A percentile compares a stretch with the other conserved stretches of the same genome.
Evolutionary conservation across 2,329 filamentous ascomycete species (phyloP).

Genomic region (Claviceps pazoutovae): DNA sequence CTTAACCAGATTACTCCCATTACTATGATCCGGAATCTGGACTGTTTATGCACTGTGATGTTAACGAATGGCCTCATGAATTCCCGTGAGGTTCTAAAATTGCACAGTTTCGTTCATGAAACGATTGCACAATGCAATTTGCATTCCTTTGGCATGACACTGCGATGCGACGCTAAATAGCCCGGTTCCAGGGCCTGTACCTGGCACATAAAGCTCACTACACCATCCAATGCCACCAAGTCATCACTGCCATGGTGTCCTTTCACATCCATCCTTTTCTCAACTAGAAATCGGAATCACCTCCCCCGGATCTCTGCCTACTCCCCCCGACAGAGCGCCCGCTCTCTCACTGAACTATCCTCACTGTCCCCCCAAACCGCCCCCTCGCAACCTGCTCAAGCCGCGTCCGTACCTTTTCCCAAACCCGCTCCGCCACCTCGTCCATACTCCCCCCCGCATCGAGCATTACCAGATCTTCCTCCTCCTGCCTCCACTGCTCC

Average conservation of each 20-base stretch:
- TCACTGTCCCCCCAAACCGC: slow-evolving; percentile 30
- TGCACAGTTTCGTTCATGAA: no score
- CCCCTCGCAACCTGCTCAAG: slow-evolving; percentile 36
- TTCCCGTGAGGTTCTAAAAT: no score
- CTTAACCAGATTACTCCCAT: no score
- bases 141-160: no score
- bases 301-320: not conserved
- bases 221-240: no score
- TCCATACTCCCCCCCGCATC: slow-evolving; percentile 41
- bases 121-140: no score
- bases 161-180: no score
- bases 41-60: no score
- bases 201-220: no score
- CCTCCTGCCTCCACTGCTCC: slow-evolving; percentile 30
- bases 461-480: slow-evolving; percentile 39
- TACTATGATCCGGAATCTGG: no score
- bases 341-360: slow-evolving; percentile 21
- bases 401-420: slow-evolving; percentile 33
- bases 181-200: no score
- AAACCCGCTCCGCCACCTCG: slow-evolving; percentile 42
- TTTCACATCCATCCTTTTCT: not conserved
- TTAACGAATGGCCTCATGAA: no score
- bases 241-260: not conserved
- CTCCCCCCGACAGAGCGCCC: not conserved
- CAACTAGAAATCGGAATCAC: not conserved